Base-by-base conservation (phyloP, 768 basidiomycete genomes). In the Tricholoma sp. region DNA sequence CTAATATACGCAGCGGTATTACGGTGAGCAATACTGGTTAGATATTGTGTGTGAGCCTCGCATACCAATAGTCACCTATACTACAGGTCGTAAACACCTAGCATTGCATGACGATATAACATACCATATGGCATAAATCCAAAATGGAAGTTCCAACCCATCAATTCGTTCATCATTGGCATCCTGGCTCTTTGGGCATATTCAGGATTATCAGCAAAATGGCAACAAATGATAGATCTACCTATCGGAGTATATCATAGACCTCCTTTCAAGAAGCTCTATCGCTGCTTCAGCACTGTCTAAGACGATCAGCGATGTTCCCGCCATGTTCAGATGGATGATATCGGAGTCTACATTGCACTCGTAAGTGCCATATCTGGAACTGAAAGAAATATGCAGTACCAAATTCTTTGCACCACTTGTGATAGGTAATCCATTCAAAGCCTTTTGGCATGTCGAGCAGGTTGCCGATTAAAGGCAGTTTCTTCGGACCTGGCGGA, bases 221-320 rank as follows among this genome's bases (percentile, higher is more conserved):
- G 1, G 44, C 24, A 45, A 28, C 24, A 12, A 45, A 45, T 20
- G 44, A 45, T 28, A 45, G 5, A 50, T 60, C 11, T 53, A 63
- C 66, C 66, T 66, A 49, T 61, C 59, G 4, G 59, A 66, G 44
- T 63, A 68, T 20, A 60, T 61, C 20, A 49, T 53, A 2, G 62
- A 66, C 50, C 66, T 58, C 42, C 58, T 60, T 12, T 66, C 65
- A 1, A 70, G 52, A 18, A 70, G 61, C n/a, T 69, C 66, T 11
- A 56, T 60, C 7, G 61, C 62, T 5, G 61, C 57, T 34, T 66
- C 57, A 4, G 57, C 55, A 12, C 63, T 61, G 36, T 68, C 62
- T 18, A 69, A 53, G 28, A 68, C 56, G 31, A 68, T 48, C 13
- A 70, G 53, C 0, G 56, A 61, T 10, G 57, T 59, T 18, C 68